phyloP scores from a whole-genome alignment of 495 filamentous ascomycete species.

The Penicillium subrubescens region DNA sequence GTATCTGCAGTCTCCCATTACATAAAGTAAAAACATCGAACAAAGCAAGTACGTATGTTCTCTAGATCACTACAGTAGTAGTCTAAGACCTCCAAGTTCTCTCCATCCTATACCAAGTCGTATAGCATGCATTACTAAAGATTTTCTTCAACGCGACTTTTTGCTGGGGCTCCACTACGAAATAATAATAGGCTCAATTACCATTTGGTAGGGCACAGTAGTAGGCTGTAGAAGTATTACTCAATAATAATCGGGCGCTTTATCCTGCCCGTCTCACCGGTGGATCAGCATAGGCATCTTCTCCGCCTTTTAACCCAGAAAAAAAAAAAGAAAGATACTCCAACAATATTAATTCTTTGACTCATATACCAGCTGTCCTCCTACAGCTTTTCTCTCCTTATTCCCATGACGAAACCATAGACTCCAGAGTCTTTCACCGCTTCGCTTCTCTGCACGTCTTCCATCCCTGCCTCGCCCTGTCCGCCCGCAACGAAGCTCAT shows the following conservation, averaged over 20 bases:
- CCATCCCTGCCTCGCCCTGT: neutral
- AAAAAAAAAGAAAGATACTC: neutral
- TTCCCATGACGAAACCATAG: constrained; percentile 1
- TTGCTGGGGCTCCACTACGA: neutral
- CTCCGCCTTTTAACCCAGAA: neutral
- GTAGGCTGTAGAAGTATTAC: too few species aligned
- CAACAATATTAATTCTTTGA: neutral
- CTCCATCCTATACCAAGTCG: too few species aligned
- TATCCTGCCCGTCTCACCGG: constrained; percentile 1
- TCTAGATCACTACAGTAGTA: too few species aligned
- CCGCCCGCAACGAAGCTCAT: neutral
- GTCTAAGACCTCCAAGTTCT: too few species aligned
- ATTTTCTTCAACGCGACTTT: neutral
- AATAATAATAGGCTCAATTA: neutral
- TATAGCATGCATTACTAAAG: too few species aligned
- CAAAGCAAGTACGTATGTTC: too few species aligned
- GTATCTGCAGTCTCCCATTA: too few species aligned
- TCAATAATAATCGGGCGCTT: neutral
- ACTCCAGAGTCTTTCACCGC: neutral
- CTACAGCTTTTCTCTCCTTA: neutral
- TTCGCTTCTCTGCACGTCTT: neutral
- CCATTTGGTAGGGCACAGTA: too few species aligned
- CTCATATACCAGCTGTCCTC: neutral
- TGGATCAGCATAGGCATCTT: constrained; percentile 5
- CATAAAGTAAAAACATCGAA: too few species aligned